Conservation (phyloP, 2,329 filamentous ascomycete species). For the Botrytis fragariae region DNA sequence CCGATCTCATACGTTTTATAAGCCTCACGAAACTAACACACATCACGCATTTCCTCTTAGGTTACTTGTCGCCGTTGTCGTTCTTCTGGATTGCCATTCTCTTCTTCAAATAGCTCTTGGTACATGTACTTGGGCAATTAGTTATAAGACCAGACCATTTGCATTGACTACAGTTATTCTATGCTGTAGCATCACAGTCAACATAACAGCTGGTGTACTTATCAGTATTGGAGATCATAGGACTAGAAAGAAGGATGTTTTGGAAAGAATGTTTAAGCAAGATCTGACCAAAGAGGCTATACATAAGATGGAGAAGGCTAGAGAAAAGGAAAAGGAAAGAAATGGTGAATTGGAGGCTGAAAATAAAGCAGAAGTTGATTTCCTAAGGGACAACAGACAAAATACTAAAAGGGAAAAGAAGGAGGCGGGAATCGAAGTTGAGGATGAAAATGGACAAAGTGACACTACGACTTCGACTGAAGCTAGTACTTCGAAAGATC, state of each 20-base stretch:
- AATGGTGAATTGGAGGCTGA: not conserved
- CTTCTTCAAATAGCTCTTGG: slow-evolving; percentile 78
- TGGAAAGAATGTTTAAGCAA: slow-evolving; percentile 73
- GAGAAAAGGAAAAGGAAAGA: slow-evolving; percentile 24
- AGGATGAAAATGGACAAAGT: not conserved
- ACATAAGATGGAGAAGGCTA: slow-evolving; percentile 41
- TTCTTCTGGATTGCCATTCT: slow-evolving; percentile 76
- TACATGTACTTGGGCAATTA: slow-evolving; percentile 74
- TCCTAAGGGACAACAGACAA: not conserved
- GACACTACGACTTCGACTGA: not conserved
- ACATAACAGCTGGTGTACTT: slow-evolving; percentile 71
- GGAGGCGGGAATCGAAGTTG: not conserved
- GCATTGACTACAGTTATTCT: slow-evolving; percentile 80
- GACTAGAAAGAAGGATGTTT: slow-evolving; percentile 82
- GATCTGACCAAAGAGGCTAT: slow-evolving; percentile 68
- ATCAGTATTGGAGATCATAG: slow-evolving; percentile 74
- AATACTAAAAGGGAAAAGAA: not conserved
- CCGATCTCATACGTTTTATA: slow-evolving; percentile 85
- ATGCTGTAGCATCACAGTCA: slow-evolving; percentile 72
- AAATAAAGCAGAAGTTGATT: not conserved
- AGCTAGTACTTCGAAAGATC: not conserved
- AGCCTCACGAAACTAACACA: slow-evolving; percentile 80
- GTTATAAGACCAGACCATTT: slow-evolving; percentile 64
- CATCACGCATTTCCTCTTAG: slow-evolving; percentile 76
- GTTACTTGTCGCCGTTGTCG: slow-evolving; percentile 73